These are phyloP conservation scores for Rheum nobile DNA, from an alignment of 148 eudicot species.

Conservation along the genomic window DNA sequence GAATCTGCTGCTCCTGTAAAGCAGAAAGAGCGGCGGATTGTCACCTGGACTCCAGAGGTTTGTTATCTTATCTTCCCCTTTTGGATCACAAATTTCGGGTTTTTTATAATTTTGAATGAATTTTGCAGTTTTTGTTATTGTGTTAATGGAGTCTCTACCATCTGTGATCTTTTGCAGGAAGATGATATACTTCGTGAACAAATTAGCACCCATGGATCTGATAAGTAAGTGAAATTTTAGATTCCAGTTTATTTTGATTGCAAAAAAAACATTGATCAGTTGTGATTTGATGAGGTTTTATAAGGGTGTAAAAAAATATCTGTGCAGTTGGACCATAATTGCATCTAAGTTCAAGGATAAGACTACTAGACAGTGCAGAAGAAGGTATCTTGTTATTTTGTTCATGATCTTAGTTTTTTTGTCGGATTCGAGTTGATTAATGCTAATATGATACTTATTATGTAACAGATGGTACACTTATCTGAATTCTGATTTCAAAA, in stretches of 20 bases:
- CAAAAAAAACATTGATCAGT: not conserved
- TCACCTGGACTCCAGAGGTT: slow-evolving; percentile 90
- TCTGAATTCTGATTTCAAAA: slow-evolving; percentile 90
- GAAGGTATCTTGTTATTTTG: slow-evolving; percentile 39
- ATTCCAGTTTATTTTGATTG: not conserved
- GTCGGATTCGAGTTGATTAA: not conserved
- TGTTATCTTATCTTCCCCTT: not conserved
- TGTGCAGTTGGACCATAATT: slow-evolving; percentile 75
- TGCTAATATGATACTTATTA: not conserved
- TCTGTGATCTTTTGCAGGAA: slow-evolving; percentile 43
- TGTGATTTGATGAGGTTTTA: slow-evolving; percentile 15
- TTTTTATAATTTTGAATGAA: not conserved
- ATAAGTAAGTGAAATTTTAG: slow-evolving; percentile 32
- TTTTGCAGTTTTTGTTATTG: not conserved
- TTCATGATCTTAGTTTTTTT: not conserved
- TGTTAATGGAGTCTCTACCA: not conserved
- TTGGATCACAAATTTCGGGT: not conserved
- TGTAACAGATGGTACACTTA: slow-evolving; percentile 83
- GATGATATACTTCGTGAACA: slow-evolving; percentile 91
- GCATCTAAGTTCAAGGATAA: slow-evolving; percentile 91
- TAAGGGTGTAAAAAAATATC: not conserved
- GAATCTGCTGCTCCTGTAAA: slow-evolving; percentile 25
- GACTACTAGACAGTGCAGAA: slow-evolving; percentile 93
- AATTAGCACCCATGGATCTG: slow-evolving; percentile 72
- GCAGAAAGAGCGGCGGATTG: slow-evolving; percentile 71